Base-by-base conservation (phyloP, 2,329 filamentous ascomycete species). In the Pseudocercospora pini-densiflorae region DNA sequence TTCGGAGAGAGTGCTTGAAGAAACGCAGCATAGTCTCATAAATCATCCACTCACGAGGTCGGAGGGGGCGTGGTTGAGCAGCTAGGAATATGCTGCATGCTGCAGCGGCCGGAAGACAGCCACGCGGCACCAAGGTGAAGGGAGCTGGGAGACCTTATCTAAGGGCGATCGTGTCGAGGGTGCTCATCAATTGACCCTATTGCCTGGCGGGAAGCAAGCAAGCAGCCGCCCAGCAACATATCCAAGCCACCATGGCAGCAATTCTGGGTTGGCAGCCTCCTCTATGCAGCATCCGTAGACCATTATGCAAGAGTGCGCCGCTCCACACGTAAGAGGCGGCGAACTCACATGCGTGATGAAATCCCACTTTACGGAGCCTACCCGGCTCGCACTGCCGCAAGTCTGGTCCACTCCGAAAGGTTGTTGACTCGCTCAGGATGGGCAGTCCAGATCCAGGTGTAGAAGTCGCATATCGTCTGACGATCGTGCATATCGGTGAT, bases 1-100 rank as follows among this genome's bases (percentile, higher is more conserved):
- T 16, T 33, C 51, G 12, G 24, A 12, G 10, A 27, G 24, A 9
- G 27, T 16, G 19, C 47, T 43, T 51, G 47, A 51, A 24, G 23
- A 51, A 51, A 27, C 7, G 47, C 47, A 51, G 45, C 45, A 49
- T 19, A 49, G 49, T 29, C 49, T 24, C 23, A 16, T 24, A 24
- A 33, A 9, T 33, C 29, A 27, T 16, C 55, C 55, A 59, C 55
- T 59, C 55, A 59, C 55, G 40, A 45, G 5, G 31, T 14, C 21
- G 19, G 31, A 21, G 21, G 23, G 33, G 57, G 10, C 57, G 57
- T 59, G 57, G 33, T 59, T 43, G 57, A 59, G 57, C 57, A 45
- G 57, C 57, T 59, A 59, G 33, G 19, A 8, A 31, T 31, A 58
- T 58, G 55, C 55, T 58, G 47, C 47, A 55, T 55, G 51, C 47